A percentile compares a stretch with the other conserved stretches of the same genome.
Conservation (phyloP, 306 rosid species). For the Erythrophleum fordii region DNA sequence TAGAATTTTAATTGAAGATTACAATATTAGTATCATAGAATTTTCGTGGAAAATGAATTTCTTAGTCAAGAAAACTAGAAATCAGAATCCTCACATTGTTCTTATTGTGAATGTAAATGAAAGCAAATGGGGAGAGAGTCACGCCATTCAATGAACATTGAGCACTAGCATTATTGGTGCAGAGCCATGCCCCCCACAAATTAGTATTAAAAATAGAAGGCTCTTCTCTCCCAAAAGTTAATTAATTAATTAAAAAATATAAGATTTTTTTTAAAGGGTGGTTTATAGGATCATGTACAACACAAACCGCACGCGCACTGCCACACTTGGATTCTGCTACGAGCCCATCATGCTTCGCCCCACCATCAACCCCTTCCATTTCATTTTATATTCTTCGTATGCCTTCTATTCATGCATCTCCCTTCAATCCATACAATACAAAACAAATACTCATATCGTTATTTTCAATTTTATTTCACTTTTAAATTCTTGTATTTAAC, state of each 20-base stretch:
- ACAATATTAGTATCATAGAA: too few relatives aligned
- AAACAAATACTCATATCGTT: too few relatives aligned
- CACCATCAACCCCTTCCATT: neutral
- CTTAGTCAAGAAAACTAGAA: too few relatives aligned
- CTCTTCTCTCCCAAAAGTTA: neutral
- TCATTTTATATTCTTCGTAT: neutral
- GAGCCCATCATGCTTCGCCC: conserved; percentile 12
- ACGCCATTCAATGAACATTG: neutral
- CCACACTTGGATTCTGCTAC: neutral
- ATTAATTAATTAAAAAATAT: too few relatives aligned
- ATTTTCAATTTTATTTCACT: too few relatives aligned
- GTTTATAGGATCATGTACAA: conserved; percentile 49
- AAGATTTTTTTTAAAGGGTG: too few relatives aligned
- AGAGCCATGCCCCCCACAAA: neutral
- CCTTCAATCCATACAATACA: neutral
- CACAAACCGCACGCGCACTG: conserved; percentile 41
- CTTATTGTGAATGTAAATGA: too few relatives aligned
- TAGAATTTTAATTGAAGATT: too few relatives aligned
- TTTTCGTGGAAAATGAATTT: too few relatives aligned
- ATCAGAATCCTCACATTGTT: too few relatives aligned
- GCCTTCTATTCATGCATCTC: neutral
- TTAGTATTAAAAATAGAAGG: neutral
- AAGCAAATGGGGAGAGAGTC: neutral
- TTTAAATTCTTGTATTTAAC: too few relatives aligned
- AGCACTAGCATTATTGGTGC: neutral